Evolutionary conservation across 768 basidiomycete genomes (phyloP).

Genomic region (Megacollybia marginata): DNA sequence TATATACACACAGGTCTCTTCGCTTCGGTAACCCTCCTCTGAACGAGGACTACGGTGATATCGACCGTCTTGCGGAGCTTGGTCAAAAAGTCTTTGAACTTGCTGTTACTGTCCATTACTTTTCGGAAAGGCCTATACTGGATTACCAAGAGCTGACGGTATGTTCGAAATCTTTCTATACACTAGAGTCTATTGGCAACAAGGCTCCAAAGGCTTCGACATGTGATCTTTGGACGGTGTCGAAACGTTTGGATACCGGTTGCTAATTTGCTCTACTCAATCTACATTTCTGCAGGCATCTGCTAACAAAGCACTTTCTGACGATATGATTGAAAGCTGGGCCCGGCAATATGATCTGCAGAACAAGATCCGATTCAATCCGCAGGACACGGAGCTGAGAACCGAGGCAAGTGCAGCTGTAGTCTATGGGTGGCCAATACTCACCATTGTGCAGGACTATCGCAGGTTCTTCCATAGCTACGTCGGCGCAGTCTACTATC

Average conservation of each 20-base stretch:
- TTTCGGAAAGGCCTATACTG: slow-evolving; percentile 35
- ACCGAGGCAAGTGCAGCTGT: slow-evolving; percentile 9
- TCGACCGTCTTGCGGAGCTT: slow-evolving; percentile 51
- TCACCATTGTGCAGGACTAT: slow-evolving; percentile 1
- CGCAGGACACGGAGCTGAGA: slow-evolving; percentile 22
- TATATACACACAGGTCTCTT: slow-evolving; percentile 44
- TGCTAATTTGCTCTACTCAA: no score
- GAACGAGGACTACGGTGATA: slow-evolving; percentile 49
- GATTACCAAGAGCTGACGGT: slow-evolving; percentile 3
- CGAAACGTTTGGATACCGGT: no score
- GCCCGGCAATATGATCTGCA: slow-evolving; percentile 36
- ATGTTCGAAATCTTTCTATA: not conserved
- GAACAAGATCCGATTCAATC: slow-evolving; percentile 42
- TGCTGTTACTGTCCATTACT: slow-evolving; percentile 43
- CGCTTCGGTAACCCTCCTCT: slow-evolving; percentile 9
- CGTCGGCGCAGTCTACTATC: slow-evolving; percentile 35
- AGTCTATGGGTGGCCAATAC: not conserved
- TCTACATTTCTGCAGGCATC: no score
- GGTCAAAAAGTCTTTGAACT: slow-evolving; percentile 47
- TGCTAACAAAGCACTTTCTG: no score
- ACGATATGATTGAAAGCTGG: no score
- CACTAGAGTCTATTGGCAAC: not conserved
- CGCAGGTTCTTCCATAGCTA: slow-evolving; percentile 33
- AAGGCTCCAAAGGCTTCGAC: no score
- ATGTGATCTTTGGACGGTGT: no score